Conservation (phyloP, 1,284 basidiomycete genomes). For the Papiliotrema laurentii region DNA sequence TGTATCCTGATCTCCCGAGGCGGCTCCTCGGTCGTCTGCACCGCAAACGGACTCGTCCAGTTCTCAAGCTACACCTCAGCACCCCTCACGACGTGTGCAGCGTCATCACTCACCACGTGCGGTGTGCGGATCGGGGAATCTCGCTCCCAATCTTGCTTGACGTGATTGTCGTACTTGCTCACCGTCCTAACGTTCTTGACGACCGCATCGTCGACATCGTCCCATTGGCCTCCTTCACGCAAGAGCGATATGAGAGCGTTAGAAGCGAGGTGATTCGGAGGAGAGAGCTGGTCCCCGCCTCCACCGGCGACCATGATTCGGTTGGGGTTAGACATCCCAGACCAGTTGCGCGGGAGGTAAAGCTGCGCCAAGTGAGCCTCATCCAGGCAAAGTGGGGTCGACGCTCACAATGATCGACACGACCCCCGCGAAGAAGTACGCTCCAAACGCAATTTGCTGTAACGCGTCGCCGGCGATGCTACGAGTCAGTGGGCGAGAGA, state of each 20-base stretch:
- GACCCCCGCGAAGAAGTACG: slow-evolving; percentile 22
- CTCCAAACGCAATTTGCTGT: slow-evolving; percentile 14
- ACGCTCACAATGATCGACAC: slow-evolving; percentile 18
- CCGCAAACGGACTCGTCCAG: background rate
- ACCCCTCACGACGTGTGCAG: too few relatives aligned
- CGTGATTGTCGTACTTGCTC: too few relatives aligned
- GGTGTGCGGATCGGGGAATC: too few relatives aligned
- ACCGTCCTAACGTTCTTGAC: background rate
- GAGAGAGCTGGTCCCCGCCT: background rate
- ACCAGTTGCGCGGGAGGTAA: slow-evolving; percentile 9
- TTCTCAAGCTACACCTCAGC: background rate
- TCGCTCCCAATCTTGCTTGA: background rate
- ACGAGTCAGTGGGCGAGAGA: background rate
- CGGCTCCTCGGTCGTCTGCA: background rate
- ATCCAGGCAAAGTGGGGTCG: background rate
- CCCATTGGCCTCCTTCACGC: slow-evolving; percentile 33
- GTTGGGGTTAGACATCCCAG: background rate
- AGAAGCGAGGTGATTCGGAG: slow-evolving; percentile 6
- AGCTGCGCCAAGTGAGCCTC: background rate
- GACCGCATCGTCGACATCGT: slow-evolving; percentile 20
- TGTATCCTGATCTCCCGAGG: background rate
- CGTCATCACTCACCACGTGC: too few relatives aligned
- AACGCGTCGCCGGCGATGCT: slow-evolving; percentile 9
- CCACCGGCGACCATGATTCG: slow-evolving; percentile 17
- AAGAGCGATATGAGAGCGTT: slow-evolving; percentile 29